Percentiles rank a stretch among this genome's conserved stretches.
Evolutionary conservation across 345 rosid species (phyloP).

Genomic region (Noccaea bulbosa): DNA sequence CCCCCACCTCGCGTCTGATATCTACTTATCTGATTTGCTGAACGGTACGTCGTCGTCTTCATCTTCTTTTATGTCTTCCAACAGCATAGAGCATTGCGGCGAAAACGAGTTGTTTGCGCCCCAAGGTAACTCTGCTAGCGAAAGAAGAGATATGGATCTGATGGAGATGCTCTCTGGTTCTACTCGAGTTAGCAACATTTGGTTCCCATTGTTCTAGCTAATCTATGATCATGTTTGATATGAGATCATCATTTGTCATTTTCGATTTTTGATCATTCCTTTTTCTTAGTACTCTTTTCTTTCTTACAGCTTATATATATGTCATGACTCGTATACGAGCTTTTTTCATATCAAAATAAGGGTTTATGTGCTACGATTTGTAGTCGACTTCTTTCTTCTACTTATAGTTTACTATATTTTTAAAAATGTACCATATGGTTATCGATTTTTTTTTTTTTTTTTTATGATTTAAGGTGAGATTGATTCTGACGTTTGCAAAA

Average conservation of each 20-base stretch:
- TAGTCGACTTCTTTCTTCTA: not conserved
- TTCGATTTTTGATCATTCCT: not conserved
- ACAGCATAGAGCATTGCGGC: conserved; percentile 21
- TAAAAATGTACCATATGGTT: not conserved
- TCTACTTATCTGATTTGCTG: conserved; percentile 59
- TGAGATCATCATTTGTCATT: conserved; percentile 8
- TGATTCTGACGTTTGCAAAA: conserved; percentile 13
- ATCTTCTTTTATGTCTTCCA: conserved; percentile 30
- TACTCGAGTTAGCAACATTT: conserved; percentile 38
- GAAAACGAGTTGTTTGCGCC: conserved; percentile 27
- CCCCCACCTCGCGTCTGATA: conserved; percentile 56
- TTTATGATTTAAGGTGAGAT: conserved; percentile 6
- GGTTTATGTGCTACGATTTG: conserved; percentile 6
- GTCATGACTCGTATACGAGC: not conserved
- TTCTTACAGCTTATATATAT: not conserved
- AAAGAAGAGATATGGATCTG: conserved; percentile 79
- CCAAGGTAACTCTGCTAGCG: conserved; percentile 40
- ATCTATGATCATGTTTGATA: conserved; percentile 21
- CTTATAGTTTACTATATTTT: not conserved
- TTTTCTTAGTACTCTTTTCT: conserved; percentile 4
- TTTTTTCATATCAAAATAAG: conserved; percentile 11
- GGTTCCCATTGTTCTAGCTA: conserved; percentile 34
- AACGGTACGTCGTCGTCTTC: conserved; percentile 50
- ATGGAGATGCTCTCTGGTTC: conserved; percentile 86
- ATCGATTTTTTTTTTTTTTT: not conserved